Conservation (phyloP, 192 early-diverging fungal genomes). For the Coemansia sp. region DNA sequence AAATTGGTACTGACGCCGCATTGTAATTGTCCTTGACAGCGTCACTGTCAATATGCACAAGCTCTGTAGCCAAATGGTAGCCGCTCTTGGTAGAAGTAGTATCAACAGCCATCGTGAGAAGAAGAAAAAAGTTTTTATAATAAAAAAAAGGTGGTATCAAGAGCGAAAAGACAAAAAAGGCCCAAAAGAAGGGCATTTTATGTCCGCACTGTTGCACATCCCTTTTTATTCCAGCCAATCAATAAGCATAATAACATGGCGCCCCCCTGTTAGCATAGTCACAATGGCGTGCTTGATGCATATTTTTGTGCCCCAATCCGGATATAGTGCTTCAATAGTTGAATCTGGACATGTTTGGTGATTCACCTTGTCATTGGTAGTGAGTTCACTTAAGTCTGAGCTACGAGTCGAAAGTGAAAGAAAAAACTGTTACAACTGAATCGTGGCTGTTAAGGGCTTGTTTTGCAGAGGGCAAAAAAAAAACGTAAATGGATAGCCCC, state of each 20-base stretch:
- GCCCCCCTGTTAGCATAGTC: slow-evolving; percentile 1
- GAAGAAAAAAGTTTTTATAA: slow-evolving; percentile 6
- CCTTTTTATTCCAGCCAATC: background rate
- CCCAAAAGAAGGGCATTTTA: background rate
- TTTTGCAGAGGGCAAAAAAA: too few relatives aligned
- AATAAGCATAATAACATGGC: slow-evolving; percentile 5
- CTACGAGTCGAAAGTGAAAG: too few relatives aligned
- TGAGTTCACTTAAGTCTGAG: too few relatives aligned
- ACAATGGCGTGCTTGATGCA: slow-evolving; percentile 26
- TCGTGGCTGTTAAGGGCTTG: too few relatives aligned
- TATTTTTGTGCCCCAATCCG: background rate
- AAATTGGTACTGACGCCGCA: slow-evolving; percentile 92
- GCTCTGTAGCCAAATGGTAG: slow-evolving; percentile 76
- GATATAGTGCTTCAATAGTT: background rate
- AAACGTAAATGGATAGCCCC: too few relatives aligned
- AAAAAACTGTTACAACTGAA: too few relatives aligned
- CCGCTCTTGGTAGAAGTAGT: slow-evolving; percentile 6
- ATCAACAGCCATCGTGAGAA: slow-evolving; percentile 12
- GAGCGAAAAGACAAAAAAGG: background rate
- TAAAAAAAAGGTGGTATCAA: background rate
- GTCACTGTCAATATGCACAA: slow-evolving; percentile 74
- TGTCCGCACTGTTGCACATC: background rate
- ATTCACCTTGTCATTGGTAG: background rate
- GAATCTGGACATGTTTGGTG: background rate
- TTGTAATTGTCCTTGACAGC: slow-evolving; percentile 81